Evolutionary conservation across 78 protist genomes (phyloP), one percentile per base, ranked within the genome.

Genomic region (Dictyostelium intermedium): DNA sequence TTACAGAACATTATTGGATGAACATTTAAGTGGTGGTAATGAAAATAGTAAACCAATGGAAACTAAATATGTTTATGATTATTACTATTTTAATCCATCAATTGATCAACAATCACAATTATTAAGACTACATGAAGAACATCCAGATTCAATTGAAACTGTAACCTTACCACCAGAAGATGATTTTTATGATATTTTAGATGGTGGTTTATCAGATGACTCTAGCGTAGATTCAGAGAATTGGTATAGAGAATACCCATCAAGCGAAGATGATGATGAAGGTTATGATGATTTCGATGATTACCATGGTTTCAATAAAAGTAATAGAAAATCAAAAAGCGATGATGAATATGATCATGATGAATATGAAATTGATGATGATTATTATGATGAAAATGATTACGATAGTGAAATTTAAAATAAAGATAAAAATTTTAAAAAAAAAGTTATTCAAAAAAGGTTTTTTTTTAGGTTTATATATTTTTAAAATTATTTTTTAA

Each of bases 191-290:
- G 87, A 80, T 66, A 47, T 20, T 37, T 34, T 30, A 27, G 61
- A 53, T 50, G 78, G 18, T 14, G 13, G n/a, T 70, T 27, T 23
- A 9, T 50, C 72, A 6, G 84, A n/a, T 25, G n/a, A 23, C 13
- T 89, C 74, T 9, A 66, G 63, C 70, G 87, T 79, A 20, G 94
- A 83, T 23, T 89, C 43, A 47, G 74, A 80, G 8, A 77, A 89
- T 43, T 41, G 25, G 81, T 80, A 80, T 50, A 83, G 76, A 50
- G 61, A 89, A 34, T 56, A 78, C 45, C 82, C 84, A 18, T 43
- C 84, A 45, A 66, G 76, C 10, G 72, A 81, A 11, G 94, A 89
- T 10, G n/a, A 16, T 43, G 69, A 80, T 8, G 94, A 66, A 10
- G 82, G 73, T 23, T 45, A 61, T 5, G 81, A 83, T 8, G 79